phyloP scores from a whole-genome alignment of 2,329 filamentous ascomycete genomes.

The Monilinia fructigena region DNA sequence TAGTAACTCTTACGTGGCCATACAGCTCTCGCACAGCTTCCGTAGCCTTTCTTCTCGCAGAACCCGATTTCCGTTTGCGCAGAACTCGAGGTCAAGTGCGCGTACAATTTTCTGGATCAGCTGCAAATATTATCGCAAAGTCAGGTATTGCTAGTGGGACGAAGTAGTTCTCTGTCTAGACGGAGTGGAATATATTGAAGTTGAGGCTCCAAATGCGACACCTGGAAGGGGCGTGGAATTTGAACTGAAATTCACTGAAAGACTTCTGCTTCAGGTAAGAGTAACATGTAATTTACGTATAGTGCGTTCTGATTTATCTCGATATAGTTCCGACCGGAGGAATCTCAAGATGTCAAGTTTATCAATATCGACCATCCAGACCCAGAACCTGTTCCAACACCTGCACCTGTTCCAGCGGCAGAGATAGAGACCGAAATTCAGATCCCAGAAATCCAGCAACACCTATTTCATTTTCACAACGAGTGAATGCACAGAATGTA shows the following conservation, averaged over 20 bases:
- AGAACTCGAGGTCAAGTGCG: slow-evolving; percentile 77
- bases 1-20: slow-evolving; percentile 86
- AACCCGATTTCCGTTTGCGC: slow-evolving; percentile 79
- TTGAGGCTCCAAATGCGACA: slow-evolving; percentile 44
- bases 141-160: slow-evolving; percentile 76
- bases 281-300: not conserved
- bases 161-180: slow-evolving; percentile 66
- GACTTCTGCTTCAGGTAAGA: slow-evolving; percentile 49
- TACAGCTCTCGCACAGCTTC: slow-evolving; percentile 76
- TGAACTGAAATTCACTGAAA: slow-evolving; percentile 56
- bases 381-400: slow-evolving; percentile 31
- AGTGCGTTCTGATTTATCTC: slow-evolving; percentile 27
- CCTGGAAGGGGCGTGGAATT: slow-evolving; percentile 55
- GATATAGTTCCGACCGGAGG: slow-evolving; percentile 48
- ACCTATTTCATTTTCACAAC: slow-evolving; percentile 28
- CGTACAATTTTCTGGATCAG: slow-evolving; percentile 68
- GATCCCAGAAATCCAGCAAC: slow-evolving; percentile 31
- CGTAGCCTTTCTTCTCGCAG: slow-evolving; percentile 77
- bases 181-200: slow-evolving; percentile 60
- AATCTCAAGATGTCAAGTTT: slow-evolving; percentile 48
- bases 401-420: slow-evolving; percentile 29
- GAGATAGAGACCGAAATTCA: slow-evolving; percentile 25
- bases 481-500: slow-evolving; percentile 43
- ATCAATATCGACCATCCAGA: slow-evolving; percentile 54
- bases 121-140: slow-evolving; percentile 67